Evolutionary conservation across 805 yeast species (phyloP), one percentile per base, ranked within the genome.

Genomic region (Yarrowia sp.): DNA sequence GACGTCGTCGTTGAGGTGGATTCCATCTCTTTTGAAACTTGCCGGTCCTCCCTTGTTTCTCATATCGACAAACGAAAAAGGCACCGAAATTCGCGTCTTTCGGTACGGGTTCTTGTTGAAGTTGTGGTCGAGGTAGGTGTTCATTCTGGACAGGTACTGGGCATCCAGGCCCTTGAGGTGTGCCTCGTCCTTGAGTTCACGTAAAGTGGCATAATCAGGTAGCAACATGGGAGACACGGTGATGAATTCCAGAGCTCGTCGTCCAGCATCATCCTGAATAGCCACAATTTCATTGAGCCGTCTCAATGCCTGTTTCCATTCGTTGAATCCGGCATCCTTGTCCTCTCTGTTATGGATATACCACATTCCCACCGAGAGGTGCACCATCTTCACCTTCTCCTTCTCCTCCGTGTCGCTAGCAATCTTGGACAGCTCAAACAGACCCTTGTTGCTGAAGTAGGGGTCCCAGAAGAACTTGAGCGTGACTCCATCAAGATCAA

Each of bases 51-150:
- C 43, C 10, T 66, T 45, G 55, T 64, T 66, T 14, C 50, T 35
- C 70, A 69, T 67, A 17, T 61, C 64, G 32, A 64, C 65, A 51
- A 67, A 48, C 10, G 71, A 57, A 7, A 68, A 39, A 1, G 72
- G 71, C 13, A 69, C 66, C 32, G 67, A 39, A 45, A 69, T 48
- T 42, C 65, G 61, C 4, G 65, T 38, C 48, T 68, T 68, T 44
- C 67, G 66, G 36, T 66, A 35, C 1, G 63, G 60, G 64, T 69
- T 66, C 15, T 58, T 33, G 51, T 43, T 44, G 43, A 58, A 58
- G 43, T 44, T 15, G 42, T 43, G 42, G 35, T 43, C 33, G 8
- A 58, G 64, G 33, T 58, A 36, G 35, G 18, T 35, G 43, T 58
- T 58, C 64, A 58, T 58, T n/a, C 41, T 18, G 5, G 35, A 15